Evolutionary conservation across 495 filamentous ascomycete genomes (phyloP), one percentile per base, ranked within the genome.

Genomic region (Achaetomiella virescens): DNA sequence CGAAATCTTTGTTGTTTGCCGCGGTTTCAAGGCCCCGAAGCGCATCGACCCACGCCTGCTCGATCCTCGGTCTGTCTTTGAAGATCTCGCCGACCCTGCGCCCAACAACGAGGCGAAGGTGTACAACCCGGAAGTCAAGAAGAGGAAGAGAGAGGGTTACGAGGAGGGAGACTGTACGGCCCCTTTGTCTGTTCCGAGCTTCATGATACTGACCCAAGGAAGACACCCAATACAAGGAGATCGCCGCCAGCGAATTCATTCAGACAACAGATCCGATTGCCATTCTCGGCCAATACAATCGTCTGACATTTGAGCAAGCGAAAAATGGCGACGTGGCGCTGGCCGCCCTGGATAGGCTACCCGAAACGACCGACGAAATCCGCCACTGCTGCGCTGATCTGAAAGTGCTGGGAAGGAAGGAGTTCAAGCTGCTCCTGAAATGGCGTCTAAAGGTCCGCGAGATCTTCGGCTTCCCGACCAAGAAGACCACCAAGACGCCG

Each of bases 41-140:
- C 81, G 82, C 48, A 81, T 98, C 54, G 93, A 98, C 66, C 90
- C 95, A 4, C 88, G 87, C 55, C 92, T 98, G 65, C 80, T 98
- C 46, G 93, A 98, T 67, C 83, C 93, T 7, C 83, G 84, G 36
- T 82, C 89, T 48, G 95, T 97, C 18, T 99, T 99, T 67, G 92
- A 95, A 41, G 93, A 99, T 71, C 76, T 97, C n/a, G 78, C 86
- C 2, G 89, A 87, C 54, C 84, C 88, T 14, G 86, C 91, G 6
- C 91, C 92, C 10, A 97, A 97, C 68, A 91, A 96, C 63, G 95
- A 99, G 70, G 93, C 92, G 25, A 93, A 92, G 66, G 93, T 99
- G 2, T 99, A 95, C 76, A 95, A 97, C 61, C 93, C 93, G 0
- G 93, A 98, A 69, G 76, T 87, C 61, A 97, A 96, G 80, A 97